Conservation (phyloP, 345 rosid genomes). For the Aquilaria sinensis region DNA sequence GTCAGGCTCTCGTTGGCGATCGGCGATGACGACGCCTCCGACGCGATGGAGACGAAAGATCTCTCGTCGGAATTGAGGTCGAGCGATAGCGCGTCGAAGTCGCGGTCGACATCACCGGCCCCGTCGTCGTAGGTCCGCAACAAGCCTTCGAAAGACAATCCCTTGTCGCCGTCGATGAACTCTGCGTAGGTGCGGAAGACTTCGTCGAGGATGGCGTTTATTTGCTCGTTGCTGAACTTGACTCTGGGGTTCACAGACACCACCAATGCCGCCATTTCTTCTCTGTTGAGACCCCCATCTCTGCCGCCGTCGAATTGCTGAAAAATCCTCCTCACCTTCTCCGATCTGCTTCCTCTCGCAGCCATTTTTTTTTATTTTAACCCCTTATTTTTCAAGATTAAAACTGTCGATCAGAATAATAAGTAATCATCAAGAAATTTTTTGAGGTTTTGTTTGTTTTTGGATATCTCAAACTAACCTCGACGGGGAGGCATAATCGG, state of each 20-base stretch:
- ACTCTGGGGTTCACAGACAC: slow-evolving; percentile 91
- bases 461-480: too few species aligned
- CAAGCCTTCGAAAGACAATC: slow-evolving; percentile 73
- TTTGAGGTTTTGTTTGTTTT: neutral
- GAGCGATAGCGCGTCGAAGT: slow-evolving; percentile 85
- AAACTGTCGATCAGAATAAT: too few species aligned
- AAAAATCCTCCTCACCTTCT: slow-evolving; percentile 83
- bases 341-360: slow-evolving; percentile 82
- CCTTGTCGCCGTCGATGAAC: slow-evolving; percentile 68
- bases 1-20: slow-evolving; percentile 56
- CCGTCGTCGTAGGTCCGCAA: slow-evolving; percentile 90
- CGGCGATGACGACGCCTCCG: slow-evolving; percentile 74
- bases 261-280: slow-evolving; percentile 82
- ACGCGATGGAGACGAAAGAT: slow-evolving; percentile 23
- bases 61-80: slow-evolving; percentile 43
- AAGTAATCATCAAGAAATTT: neutral
- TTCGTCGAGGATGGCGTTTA: slow-evolving; percentile 83
- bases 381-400: neutral
- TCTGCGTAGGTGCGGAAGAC: slow-evolving; percentile 84
- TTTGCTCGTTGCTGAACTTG: slow-evolving; percentile 90
- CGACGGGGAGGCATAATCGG: too few species aligned
- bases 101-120: slow-evolving; percentile 94
- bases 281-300: slow-evolving; percentile 80
- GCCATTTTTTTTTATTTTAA: slow-evolving; percentile 32
- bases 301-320: slow-evolving; percentile 71